Evolutionary conservation across 2,329 filamentous ascomycete species (phyloP).

Genomic region (Aureobasidium mangrovei): DNA sequence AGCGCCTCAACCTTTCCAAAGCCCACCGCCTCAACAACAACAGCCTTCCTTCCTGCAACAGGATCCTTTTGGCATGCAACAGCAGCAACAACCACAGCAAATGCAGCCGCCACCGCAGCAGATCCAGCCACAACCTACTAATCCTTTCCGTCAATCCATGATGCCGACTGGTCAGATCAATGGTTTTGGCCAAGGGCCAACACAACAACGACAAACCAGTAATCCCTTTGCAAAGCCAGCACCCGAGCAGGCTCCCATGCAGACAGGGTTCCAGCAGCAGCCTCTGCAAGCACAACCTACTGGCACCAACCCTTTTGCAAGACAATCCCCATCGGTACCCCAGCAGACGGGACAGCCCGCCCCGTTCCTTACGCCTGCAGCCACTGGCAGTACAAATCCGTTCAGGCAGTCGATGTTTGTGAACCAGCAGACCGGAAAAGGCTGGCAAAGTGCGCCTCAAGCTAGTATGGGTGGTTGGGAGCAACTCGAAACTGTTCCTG

Average conservation of each 20-base stretch:
- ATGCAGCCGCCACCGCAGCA: constrained; percentile 31
- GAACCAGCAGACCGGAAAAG: constrained; percentile 77
- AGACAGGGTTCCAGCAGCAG: constrained; percentile 15
- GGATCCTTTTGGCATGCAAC: constrained; percentile 17
- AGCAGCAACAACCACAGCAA: constrained; percentile 30
- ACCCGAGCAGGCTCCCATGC: constrained; percentile 26
- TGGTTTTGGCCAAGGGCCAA: constrained; percentile 15
- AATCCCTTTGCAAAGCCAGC: constrained; percentile 57
- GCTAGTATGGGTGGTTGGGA: constrained; percentile 74
- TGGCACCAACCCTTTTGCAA: constrained; percentile 62
- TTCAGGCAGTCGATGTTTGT: constrained; percentile 88
- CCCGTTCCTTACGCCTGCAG: constrained; percentile 49
- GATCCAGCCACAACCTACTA: constrained; percentile 58
- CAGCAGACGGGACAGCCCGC: constrained; percentile 31
- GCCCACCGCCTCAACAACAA: constrained; percentile 11
- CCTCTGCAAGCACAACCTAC: constrained; percentile 51
- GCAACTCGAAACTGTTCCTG: constrained; percentile 65
- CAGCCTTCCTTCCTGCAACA: background rate
- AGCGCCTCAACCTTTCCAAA: constrained; percentile 3
- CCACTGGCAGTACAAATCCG: constrained; percentile 85
- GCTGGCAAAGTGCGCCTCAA: constrained; percentile 70
- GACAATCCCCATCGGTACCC: constrained; percentile 40
- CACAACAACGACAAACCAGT: constrained; percentile 24
- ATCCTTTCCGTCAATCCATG: constrained; percentile 92
- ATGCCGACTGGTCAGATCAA: constrained; percentile 38